phyloP scores from a whole-genome alignment of 2,329 filamentous ascomycete genomes.

The Cladosporium sp. region DNA sequence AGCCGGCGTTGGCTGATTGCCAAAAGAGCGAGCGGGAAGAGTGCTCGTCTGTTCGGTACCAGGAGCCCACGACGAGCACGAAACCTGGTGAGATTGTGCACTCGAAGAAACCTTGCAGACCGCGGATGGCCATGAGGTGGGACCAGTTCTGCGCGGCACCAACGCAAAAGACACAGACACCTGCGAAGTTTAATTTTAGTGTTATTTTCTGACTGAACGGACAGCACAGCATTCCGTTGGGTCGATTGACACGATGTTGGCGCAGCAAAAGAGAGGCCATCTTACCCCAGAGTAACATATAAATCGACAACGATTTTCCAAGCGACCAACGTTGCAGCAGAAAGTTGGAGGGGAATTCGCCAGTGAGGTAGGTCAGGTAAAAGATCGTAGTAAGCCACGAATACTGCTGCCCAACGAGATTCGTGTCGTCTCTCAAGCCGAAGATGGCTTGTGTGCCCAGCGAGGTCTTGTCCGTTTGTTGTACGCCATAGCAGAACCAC shows the following conservation, averaged over 20 bases:
- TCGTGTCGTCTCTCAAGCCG: slow-evolving; percentile 42
- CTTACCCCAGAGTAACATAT: slow-evolving; percentile 31
- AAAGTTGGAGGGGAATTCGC: slow-evolving; percentile 33
- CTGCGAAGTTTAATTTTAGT: background rate
- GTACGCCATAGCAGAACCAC: slow-evolving; percentile 45
- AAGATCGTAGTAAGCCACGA: slow-evolving; percentile 38
- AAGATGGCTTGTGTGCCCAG: slow-evolving; percentile 41
- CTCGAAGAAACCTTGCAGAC: slow-evolving; percentile 34
- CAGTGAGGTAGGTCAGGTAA: slow-evolving; percentile 37
- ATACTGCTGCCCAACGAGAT: slow-evolving; percentile 33
- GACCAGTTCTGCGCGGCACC: slow-evolving; percentile 29
- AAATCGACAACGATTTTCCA: slow-evolving; percentile 30
- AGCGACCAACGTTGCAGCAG: slow-evolving; percentile 31
- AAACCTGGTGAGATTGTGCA: slow-evolving; percentile 34
- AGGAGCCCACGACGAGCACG: slow-evolving; percentile 30
- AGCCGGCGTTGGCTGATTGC: slow-evolving; percentile 32
- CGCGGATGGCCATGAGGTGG: slow-evolving; percentile 31
- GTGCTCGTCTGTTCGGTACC: slow-evolving; percentile 33
- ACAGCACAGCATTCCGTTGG: too few species aligned
- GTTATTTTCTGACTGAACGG: too few species aligned
- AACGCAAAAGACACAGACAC: slow-evolving; percentile 25
- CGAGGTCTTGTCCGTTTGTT: slow-evolving; percentile 43
- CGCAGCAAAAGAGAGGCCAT: background rate
- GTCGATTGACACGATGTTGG: background rate
- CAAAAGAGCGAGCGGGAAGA: slow-evolving; percentile 31